Evolutionary conservation across 352 stramenopile species (phyloP).

Genomic region (Globisporangium mamillatum): DNA sequence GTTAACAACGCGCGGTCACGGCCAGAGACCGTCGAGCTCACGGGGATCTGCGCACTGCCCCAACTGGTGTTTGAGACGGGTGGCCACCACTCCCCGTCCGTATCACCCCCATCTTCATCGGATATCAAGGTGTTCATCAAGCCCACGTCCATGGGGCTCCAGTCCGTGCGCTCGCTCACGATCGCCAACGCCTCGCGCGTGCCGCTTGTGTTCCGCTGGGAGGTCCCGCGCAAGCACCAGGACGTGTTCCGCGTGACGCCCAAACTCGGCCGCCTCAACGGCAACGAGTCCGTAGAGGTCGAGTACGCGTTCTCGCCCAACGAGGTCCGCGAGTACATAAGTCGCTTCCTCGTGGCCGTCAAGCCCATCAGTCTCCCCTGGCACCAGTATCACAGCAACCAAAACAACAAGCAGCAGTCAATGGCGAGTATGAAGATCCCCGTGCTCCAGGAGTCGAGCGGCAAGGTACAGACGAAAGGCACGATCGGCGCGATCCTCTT

Average conservation of each 20-base stretch:
- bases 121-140: constrained; percentile 75
- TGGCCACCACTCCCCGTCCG: constrained; percentile 6
- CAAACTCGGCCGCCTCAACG: constrained; percentile 73
- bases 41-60: constrained; percentile 53
- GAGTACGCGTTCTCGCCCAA: constrained; percentile 79
- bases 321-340: constrained; percentile 68
- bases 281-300: constrained; percentile 66
- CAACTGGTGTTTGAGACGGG: constrained; percentile 41
- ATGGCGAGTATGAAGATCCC: constrained; percentile 18
- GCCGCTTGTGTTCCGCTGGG: constrained; percentile 83
- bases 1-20: constrained; percentile 63
- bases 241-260: constrained; percentile 66
- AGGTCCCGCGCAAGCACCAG: constrained; percentile 56
- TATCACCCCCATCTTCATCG: constrained; percentile 3
- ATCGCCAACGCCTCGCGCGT: constrained; percentile 83
- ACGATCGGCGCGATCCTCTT: constrained; percentile 79
- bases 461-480: constrained; percentile 71
- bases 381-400: constrained; percentile 15
- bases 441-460: constrained; percentile 55
- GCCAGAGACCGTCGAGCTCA: constrained; percentile 55
- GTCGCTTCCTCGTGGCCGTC: constrained; percentile 56
- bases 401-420: constrained; percentile 16
- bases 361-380: constrained; percentile 72
- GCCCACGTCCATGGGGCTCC: constrained; percentile 77
- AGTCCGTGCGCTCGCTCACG: constrained; percentile 45